Evolutionary conservation across 495 filamentous ascomycete species (phyloP), one percentile per base, ranked within the genome.

Genomic region (Clavariopsis aquatica): DNA sequence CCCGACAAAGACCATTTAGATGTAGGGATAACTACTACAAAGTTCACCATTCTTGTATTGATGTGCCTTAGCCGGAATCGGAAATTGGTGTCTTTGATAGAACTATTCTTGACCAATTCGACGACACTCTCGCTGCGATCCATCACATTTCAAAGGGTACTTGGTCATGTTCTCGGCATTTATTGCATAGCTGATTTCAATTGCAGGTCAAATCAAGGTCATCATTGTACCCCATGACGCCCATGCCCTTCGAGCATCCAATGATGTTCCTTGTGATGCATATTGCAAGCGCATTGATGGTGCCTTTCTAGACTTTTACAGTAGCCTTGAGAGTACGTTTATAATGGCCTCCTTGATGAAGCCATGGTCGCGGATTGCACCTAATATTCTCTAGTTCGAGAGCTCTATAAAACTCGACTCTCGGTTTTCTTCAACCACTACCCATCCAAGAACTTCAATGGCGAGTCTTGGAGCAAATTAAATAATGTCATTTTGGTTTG

Each of bases 241-340:
- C 9, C 64, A 71, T 58, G 56, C 58, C 1, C 60, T 71, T 29
- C 58, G 68, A 23, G 68, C 53, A 17, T 28, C 53, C 0, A 71
- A 71, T 26, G 41, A 60, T 19, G 54, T 53, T 0, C 59, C 54
- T 8, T 71, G 68, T 53, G 68, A 71, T 58, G 64, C 54, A 10
- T 71, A 67, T 36, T 71, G 68, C 57, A 36, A 68, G 31, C 52
- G 51, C 19, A 23, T 67, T 12, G 31, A 61, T 26, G 64, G 47
- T 9, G 59, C 64, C 13, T 71, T 64, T 22, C 60, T 67, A 3
- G 64, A 71, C 60, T 71, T 71, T 46, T 71, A 71, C 60, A 70
- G 57, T 51, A 57, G 47, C 43, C 23, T 27, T 22, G 46, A 58
- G 3, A 53, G 60, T 71, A 49, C 5, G 59, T 51, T 36, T n/a